These are phyloP conservation scores for Domatiomyces globalis DNA, from an alignment of 2,329 filamentous ascomycete species.

Conservation along the genomic window DNA sequence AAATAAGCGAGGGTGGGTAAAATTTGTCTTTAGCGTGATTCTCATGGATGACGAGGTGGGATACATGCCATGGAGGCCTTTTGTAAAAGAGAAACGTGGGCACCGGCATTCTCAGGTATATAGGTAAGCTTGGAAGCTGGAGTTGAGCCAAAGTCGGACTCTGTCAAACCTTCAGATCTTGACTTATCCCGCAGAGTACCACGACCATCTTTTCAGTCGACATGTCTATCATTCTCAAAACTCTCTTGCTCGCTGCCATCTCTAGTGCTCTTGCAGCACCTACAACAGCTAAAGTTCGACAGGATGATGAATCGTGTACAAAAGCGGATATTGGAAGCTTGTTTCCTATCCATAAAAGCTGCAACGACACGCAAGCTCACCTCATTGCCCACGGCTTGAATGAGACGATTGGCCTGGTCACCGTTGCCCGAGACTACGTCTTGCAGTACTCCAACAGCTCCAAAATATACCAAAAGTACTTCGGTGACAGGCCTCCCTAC, in stretches of 20 bases:
- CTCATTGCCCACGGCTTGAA: conserved; percentile 44
- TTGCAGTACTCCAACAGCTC: conserved; percentile 39
- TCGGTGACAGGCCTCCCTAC: conserved; percentile 45
- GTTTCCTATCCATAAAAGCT: conserved; percentile 48
- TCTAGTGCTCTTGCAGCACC: conserved; percentile 2
- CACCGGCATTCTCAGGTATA: background rate
- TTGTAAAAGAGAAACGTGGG: background rate
- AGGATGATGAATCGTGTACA: conserved; percentile 12
- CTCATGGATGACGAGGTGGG: background rate
- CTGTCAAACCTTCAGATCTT: background rate
- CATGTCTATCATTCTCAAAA: conserved; percentile 3
- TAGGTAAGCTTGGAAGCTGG: background rate
- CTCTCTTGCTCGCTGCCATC: conserved; percentile 2
- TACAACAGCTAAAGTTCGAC: background rate
- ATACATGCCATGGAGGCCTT: background rate
- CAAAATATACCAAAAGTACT: conserved; percentile 51
- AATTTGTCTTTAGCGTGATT: background rate
- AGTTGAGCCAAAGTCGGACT: background rate
- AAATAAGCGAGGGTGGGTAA: background rate
- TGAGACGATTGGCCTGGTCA: conserved; percentile 44
- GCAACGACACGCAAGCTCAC: conserved; percentile 46
- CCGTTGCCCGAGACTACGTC: conserved; percentile 48
- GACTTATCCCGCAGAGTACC: too few relatives aligned
- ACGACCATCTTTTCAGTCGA: background rate
- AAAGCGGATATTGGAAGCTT: conserved; percentile 26